These are phyloP conservation scores for Lathyrus aphaca DNA, from an alignment of 306 rosid genomes.

Conservation along the genomic window DNA sequence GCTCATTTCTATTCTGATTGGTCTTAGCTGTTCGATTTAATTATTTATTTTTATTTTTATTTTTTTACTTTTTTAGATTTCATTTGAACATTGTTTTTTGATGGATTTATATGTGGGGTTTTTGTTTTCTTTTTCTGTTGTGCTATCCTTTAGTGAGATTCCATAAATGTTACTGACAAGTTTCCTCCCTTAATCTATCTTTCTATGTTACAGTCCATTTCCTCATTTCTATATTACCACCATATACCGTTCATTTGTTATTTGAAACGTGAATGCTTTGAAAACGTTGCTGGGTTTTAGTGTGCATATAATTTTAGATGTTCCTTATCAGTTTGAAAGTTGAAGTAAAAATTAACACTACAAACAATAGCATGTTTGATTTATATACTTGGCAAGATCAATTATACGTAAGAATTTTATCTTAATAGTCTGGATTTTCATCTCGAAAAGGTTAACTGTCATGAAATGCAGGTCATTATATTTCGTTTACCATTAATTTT, in stretches of 20 bases:
- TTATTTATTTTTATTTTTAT: no score
- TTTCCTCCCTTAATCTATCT: not conserved
- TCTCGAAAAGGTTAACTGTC: no score
- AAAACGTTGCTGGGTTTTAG: not conserved
- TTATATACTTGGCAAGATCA: not conserved
- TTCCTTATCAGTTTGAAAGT: not conserved
- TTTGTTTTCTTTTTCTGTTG: not conserved
- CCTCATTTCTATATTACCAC: not conserved
- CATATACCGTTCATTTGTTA: not conserved
- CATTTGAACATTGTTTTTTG: not conserved
- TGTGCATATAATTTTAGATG: not conserved
- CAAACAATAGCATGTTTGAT: not conserved
- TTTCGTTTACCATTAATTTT: conserved; percentile 4
- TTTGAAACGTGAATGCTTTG: not conserved
- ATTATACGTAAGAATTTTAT: no score
- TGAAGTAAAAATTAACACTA: not conserved
- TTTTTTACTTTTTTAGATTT: conserved; percentile 1
- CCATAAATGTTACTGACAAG: not conserved
- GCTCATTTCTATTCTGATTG: conserved; percentile 13
- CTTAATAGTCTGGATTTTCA: no score
- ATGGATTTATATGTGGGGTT: not conserved
- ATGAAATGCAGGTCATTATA: not conserved
- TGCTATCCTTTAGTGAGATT: not conserved
- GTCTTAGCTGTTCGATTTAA: conserved; percentile 11
- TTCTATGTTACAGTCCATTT: not conserved